Percentiles rank a stretch among this genome's conserved stretches.
Conservation (phyloP, 225 moss, liverwort and hornwort genomes). For the Sphagnum tenellum region DNA sequence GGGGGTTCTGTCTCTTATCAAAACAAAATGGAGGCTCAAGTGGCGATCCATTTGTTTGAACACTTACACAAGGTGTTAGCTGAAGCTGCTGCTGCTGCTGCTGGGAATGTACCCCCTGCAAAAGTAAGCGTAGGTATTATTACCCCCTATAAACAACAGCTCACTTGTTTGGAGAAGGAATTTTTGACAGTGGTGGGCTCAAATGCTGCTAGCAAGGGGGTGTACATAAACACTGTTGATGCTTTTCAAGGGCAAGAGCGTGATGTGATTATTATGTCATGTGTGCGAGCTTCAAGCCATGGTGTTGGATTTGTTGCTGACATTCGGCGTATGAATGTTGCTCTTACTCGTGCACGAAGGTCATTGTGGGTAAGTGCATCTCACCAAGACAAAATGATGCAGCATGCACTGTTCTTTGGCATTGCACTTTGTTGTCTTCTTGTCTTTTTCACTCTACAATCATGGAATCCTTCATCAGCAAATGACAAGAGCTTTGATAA, state of each 20-base stretch:
- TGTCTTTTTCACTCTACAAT: background rate
- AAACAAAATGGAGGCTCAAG: conserved; percentile 97
- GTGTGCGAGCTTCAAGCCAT: conserved; percentile 88
- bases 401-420: background rate
- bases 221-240: conserved; percentile 98
- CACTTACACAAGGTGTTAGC: conserved; percentile 63
- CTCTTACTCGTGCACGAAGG: conserved; percentile 92
- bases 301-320: conserved; percentile 99
- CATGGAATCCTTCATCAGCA: background rate
- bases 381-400: background rate
- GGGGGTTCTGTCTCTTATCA: conserved; percentile 98
- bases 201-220: conserved; percentile 80
- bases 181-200: conserved; percentile 67
- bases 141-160: conserved; percentile 98
- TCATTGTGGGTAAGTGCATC: conserved; percentile 68
- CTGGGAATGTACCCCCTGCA: conserved; percentile 28
- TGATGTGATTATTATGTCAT: conserved; percentile 99
- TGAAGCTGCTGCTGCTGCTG: conserved; percentile 47
- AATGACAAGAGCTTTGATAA: too few relatives aligned
- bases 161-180: conserved; percentile 88
- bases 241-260: conserved; percentile 99
- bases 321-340: conserved; percentile 98
- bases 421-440: background rate
- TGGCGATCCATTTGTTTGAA: conserved; percentile 74
- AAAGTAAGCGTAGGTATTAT: conserved; percentile 89